These are phyloP conservation scores for Beta lomatogona DNA, from an alignment of 179 eudicot species.

Conservation along the genomic window DNA sequence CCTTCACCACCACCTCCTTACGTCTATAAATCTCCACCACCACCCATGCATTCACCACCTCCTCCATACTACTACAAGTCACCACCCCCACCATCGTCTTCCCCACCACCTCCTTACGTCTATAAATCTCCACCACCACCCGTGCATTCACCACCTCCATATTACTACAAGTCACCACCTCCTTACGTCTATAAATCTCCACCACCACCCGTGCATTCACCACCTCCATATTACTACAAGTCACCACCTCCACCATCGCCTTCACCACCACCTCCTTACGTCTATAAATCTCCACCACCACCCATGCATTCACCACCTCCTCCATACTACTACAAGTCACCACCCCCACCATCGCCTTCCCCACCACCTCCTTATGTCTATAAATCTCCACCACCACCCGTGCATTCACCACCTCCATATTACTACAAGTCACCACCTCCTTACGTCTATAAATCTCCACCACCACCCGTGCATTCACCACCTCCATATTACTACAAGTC, in stretches of 20 bases:
- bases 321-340: background rate
- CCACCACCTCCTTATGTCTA: background rate
- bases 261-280: background rate
- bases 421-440: too few relatives aligned
- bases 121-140: background rate
- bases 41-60: background rate
- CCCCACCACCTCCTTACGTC: background rate
- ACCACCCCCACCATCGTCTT: background rate
- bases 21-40: conserved; percentile 13
- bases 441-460: too few relatives aligned
- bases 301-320: background rate
- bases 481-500: too few relatives aligned
- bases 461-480: too few relatives aligned
- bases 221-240: background rate
- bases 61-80: conserved; percentile 5
- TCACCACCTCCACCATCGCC: background rate
- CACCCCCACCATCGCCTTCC: background rate
- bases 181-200: background rate
- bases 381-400: conserved; percentile 8
- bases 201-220: background rate
- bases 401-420: too few relatives aligned
- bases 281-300: background rate
- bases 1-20: conserved; percentile 13
- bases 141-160: background rate
- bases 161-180: background rate